Conservation (phyloP, 768 basidiomycete species). For the Mycena indigotica region DNA sequence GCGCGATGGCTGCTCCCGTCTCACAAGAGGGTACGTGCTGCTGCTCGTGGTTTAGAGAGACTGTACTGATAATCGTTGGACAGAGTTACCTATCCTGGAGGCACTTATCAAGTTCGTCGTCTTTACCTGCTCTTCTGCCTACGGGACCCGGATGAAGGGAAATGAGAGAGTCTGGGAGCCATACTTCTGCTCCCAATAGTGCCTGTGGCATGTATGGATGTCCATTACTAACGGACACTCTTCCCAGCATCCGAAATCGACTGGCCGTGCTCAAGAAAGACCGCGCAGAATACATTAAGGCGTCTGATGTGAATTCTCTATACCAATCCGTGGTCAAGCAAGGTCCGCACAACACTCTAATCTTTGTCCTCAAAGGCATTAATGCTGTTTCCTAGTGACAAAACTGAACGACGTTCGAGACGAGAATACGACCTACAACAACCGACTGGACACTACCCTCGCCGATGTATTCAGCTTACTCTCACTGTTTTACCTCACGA, state of each 20-base stretch:
- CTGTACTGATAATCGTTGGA: neutral
- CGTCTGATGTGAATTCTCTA: conserved; percentile 89
- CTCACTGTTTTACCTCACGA: conserved; percentile 96
- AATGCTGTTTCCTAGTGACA: conserved; percentile 58
- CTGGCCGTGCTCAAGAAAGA: conserved; percentile 94
- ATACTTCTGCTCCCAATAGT: neutral
- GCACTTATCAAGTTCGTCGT: neutral
- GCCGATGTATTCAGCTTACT: conserved; percentile 95
- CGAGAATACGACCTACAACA: conserved; percentile 72
- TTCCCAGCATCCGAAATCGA: conserved; percentile 83
- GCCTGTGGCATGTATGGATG: conserved; percentile 9
- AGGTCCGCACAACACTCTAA: conserved; percentile 51
- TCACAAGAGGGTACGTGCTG: neutral
- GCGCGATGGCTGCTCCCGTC: neutral
- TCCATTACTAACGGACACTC: conserved; percentile 15
- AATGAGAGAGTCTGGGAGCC: neutral
- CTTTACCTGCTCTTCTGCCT: neutral
- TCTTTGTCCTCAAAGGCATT: neutral
- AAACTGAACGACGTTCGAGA: conserved; percentile 90
- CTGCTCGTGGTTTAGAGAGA: neutral
- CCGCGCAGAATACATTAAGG: conserved; percentile 88
- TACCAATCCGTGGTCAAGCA: conserved; percentile 94
- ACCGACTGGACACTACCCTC: conserved; percentile 92
- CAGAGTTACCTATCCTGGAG: neutral
- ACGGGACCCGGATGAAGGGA: neutral